Base-by-base conservation (phyloP, 108 stramenopile genomes). In the Nitzschia inconspicua region DNA sequence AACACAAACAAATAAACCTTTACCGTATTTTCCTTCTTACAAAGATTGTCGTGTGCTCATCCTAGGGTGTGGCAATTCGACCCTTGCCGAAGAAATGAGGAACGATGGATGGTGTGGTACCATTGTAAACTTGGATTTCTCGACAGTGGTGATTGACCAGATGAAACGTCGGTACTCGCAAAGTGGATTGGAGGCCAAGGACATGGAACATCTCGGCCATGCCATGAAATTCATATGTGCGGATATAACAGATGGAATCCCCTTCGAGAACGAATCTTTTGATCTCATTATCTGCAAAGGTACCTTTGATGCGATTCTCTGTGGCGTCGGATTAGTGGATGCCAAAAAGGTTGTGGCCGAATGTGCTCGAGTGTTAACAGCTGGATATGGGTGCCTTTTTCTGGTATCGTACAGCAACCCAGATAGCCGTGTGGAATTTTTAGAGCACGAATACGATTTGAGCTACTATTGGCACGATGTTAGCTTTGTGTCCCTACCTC, bases 231-330 rank as follows among this genome's bases (percentile, higher is more conserved):
- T 85, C 63, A 66, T 83, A 18, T 71, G 79, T 66, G 77, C 68
- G 7, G 87, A 93, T 53, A 60, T 89, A n/a, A 75, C 75, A 9
- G 41, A 87, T 37, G 76, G 70, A n/a, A 51, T 93, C 19, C 57
- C 80, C 9, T 79, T 87, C 47, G 56, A 57, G 2, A 80, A 85
- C 46, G 78, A 73, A 32, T 80, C 85, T 0, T 87, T 93, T 53
- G 91, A 93, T 36, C 68, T 93, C 56, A 79, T 93, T 44, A 69
- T 93, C 36, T 84, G 82, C 67, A 93, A 93, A 74, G 88, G 77
- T 49, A 82, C 84, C 0, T 73, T 93, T 50, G 91, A 93, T 66
- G 74, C 86, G 3, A 66, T 93, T 25, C 65, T 93, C 8, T 85
- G 83, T 40, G 44, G 74, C 31, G 65, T 66, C 4, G 78, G 78